Evolutionary conservation across 1,139 yeast genomes (phyloP), one percentile per base, ranked within the genome.

Genomic region (Eremothecium coryli): DNA sequence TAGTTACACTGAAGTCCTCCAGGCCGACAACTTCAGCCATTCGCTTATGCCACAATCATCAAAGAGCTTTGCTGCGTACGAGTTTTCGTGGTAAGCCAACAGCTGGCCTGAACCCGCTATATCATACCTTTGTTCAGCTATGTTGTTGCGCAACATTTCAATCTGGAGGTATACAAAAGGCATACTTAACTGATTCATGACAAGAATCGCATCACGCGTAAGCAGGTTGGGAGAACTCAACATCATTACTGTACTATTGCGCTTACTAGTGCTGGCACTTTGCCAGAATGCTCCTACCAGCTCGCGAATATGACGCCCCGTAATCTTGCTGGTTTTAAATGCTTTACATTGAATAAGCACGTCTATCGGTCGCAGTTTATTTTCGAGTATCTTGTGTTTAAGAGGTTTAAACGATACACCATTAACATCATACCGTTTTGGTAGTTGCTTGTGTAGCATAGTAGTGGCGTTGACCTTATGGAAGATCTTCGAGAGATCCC

Each of bases 181-280:
- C 31, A 75, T 59, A 11, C 59, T 54, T n/a, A 72, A 52, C 10
- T 62, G 60, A 40, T 78, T 73, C 43, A 80, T 64, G 36, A 76
- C 74, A 5, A 61, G 59, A 24, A 70, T 58, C 0, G 80, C 86
- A 39, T 76, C 80, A 24, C 64, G 53, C 0, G 93, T 77, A 32
- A 79, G 62, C 2, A 70, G 64, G 11, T 69, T 66, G 1, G 90
- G 84, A 0, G 84, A 70, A 9, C 78, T 73, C 45, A 71, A 55
- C 45, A 71, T 52, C 18, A 65, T 58, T 11, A 70, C 51, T 1
- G 67, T 55, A 15, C 44, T 53, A 41, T 50, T 54, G 33, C 49
- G 40, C 26, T 53, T 48, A 29, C 50, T 51, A n/a, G 56, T 58
- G 4, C 67, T 63, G 41, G 70, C 68, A 20, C 20, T 8, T 37